phyloP scores from a whole-genome alignment of 1,284 basidiomycete genomes.

The Gomphus sp. region DNA sequence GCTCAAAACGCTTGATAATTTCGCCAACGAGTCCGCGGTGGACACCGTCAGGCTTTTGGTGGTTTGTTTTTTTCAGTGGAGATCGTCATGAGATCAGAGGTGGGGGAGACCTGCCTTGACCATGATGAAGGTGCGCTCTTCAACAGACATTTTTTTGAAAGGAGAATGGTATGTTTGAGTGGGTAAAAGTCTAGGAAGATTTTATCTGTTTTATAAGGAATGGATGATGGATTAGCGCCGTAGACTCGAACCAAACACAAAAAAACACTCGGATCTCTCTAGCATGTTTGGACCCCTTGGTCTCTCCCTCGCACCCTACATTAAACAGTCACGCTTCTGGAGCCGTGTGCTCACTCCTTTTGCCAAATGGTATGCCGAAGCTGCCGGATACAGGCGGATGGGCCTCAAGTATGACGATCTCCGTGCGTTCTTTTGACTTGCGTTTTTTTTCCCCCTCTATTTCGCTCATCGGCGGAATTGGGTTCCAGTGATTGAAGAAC shows the following conservation, averaged over 20 bases:
- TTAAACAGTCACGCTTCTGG: slow-evolving; percentile 64
- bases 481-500: slow-evolving; percentile 78
- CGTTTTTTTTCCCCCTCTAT: slow-evolving; percentile 4
- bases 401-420: slow-evolving; percentile 96
- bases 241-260: background rate
- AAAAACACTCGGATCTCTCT: slow-evolving; percentile 2
- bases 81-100: background rate
- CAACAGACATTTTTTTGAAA: slow-evolving; percentile 40
- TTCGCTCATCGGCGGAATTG: background rate
- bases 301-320: slow-evolving; percentile 68
- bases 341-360: slow-evolving; percentile 67
- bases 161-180: slow-evolving; percentile 11
- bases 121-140: slow-evolving; percentile 85
- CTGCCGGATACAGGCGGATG: slow-evolving; percentile 80
- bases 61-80: background rate
- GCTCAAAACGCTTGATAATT: slow-evolving; percentile 90
- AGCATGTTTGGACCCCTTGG: slow-evolving; percentile 54
- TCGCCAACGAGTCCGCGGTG: slow-evolving; percentile 92
- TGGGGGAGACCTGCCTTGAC: slow-evolving; percentile 51
- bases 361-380: slow-evolving; percentile 77
- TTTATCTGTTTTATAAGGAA: too few relatives aligned
- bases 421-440: slow-evolving; percentile 44
- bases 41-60: slow-evolving; percentile 79
- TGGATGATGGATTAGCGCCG: background rate
- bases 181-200: too few relatives aligned